Conservation (phyloP, 148 eudicot genomes). For the Simmondsia chinensis region DNA sequence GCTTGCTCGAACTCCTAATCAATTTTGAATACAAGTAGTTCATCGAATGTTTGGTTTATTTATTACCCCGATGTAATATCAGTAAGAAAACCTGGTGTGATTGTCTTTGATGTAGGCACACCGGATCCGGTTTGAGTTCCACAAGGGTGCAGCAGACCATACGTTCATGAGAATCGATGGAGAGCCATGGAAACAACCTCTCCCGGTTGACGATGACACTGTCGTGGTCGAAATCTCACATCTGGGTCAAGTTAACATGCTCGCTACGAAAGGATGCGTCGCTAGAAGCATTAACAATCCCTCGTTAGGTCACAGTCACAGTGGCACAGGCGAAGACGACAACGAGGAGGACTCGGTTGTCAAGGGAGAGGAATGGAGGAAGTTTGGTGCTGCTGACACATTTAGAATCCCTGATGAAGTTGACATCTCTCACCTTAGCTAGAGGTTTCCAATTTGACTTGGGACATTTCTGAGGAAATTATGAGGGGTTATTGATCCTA, state of each 20-base stretch:
- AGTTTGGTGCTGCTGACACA: constrained; percentile 91
- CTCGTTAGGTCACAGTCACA: too few species aligned
- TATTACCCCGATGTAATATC: too few species aligned
- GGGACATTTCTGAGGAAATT: too few species aligned
- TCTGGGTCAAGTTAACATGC: constrained; percentile 82
- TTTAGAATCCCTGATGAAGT: constrained; percentile 72
- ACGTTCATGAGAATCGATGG: constrained; percentile 98
- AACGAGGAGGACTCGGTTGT: constrained; percentile 36
- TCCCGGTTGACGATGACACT: constrained; percentile 64
- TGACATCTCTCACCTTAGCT: constrained; percentile 70
- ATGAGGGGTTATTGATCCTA: too few species aligned
- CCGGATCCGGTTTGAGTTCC: constrained; percentile 70
- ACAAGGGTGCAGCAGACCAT: constrained; percentile 60
- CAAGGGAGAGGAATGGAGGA: constrained; percentile 58
- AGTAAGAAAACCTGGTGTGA: too few species aligned
- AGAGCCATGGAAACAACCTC: constrained; percentile 97
- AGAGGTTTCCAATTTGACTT: too few species aligned
- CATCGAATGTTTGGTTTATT: too few species aligned
- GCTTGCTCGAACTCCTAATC: too few species aligned
- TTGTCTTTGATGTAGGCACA: too few species aligned
- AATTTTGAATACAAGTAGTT: too few species aligned
- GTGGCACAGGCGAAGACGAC: constrained; percentile 26
- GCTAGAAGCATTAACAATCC: constrained; percentile 53
- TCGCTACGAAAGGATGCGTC: too few species aligned
- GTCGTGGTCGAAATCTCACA: constrained; percentile 80